phyloP scores from a whole-genome alignment of 2,329 filamentous ascomycete genomes.

The Venturia pyrina region DNA sequence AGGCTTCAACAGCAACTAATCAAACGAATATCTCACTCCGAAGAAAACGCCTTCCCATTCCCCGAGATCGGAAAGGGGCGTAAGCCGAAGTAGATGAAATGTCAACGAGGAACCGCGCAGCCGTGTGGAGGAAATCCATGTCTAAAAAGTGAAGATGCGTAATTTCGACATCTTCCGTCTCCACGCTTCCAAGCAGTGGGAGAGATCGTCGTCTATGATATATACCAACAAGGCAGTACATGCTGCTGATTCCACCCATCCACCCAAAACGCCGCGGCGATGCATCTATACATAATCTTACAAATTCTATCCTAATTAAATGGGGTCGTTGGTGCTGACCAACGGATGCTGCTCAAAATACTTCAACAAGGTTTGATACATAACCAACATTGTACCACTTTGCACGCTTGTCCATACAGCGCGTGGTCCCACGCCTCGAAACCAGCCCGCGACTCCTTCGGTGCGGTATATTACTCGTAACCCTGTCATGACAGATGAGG shows the following conservation, averaged over 20 bases:
- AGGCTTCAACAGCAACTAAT: no score
- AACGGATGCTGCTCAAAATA: constrained; percentile 50
- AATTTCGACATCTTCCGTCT: constrained; percentile 2
- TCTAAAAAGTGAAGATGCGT: constrained; percentile 6
- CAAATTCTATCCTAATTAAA: background rate
- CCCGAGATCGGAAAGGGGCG: no score
- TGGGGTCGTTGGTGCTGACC: background rate
- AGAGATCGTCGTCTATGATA: background rate
- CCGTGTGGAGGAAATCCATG: background rate
- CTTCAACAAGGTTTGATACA: constrained; percentile 81
- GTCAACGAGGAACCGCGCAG: no score
- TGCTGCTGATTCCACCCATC: background rate
- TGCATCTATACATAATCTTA: constrained; percentile 1
- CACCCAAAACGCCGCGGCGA: background rate
- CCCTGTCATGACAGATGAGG: constrained; percentile 78
- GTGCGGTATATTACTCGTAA: constrained; percentile 79
- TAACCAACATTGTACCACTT: constrained; percentile 89
- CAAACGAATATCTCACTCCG: no score
- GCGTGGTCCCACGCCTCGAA: constrained; percentile 85
- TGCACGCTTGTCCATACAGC: constrained; percentile 97
- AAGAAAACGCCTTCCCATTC: no score
- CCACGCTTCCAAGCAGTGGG: background rate
- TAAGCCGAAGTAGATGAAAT: no score
- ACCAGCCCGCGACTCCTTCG: constrained; percentile 83
- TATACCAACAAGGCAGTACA: background rate